Base-by-base conservation (phyloP, 805 yeast species). In the Metschnikowia vanudenii region DNA sequence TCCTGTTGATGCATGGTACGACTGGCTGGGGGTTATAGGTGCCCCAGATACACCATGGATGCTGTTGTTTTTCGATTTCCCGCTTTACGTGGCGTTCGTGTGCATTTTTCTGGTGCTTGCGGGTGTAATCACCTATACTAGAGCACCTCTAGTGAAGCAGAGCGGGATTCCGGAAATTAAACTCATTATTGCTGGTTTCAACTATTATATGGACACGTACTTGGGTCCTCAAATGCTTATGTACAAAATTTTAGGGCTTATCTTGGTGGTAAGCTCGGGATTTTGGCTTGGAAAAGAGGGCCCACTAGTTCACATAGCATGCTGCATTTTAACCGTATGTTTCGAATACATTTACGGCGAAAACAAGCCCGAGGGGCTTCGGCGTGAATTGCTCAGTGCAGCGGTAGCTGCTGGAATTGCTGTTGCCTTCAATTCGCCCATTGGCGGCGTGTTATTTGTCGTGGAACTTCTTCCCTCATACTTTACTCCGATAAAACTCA, bases 251-350 rank as follows among this genome's bases (percentile, higher is more conserved):
- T 35, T 71, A 1, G 86, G 90, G 2, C 65, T 88, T 39, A 68
- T 81, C 5, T 65, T 86, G 39, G 83, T 84, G 13, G 83, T 85
- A 4, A 82, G 90, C 18, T 79, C 88, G 1, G 96, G 96, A 0
- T 58, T 88, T 2, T 85, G 92, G 88, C 74, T 85, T 6, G 96
- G 96, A 6, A 82, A 81, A 58, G 96, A 88, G 57, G 96, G 96
- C 1, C 96, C 96, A 0, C 62, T 89, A 45, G 91, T 87, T 20
- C 96, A 89, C 62, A 78, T 88, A 3, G 76, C 92, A 0, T 80
- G 87, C 53, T 80, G 87, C 52, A 68, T 81, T 22, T 55, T 57
- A 65, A 46, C 51, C 28, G 31, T 49, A 11, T 37, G 76, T 8
- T 61, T 78, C 38, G 56, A 62, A 16, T 42, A 56, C 3, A 61